phyloP scores from a whole-genome alignment of 768 basidiomycete species.

The Trametes elegans region DNA sequence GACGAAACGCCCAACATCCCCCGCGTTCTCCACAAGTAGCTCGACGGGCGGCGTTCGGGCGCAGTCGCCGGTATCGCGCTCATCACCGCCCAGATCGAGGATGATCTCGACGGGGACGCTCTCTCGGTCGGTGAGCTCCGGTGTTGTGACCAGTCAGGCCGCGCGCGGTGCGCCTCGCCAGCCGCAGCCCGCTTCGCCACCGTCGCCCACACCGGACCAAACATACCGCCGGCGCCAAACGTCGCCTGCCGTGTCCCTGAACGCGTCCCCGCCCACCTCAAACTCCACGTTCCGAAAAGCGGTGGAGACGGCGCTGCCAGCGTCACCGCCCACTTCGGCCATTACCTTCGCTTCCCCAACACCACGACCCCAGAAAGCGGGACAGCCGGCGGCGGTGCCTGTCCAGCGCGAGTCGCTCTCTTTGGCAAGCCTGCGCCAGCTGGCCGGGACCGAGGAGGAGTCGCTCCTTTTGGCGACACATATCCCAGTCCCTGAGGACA shows the following conservation, averaged over 20 bases:
- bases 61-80: conserved; percentile 22
- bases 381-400: conserved; percentile 30
- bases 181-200: conserved; percentile 22
- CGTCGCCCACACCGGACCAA: conserved; percentile 26
- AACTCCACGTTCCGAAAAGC: conserved; percentile 31
- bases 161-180: conserved; percentile 13
- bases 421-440: conserved; percentile 34
- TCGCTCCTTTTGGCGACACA: conserved; percentile 67
- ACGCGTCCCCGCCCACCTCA: conserved; percentile 25
- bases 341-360: conserved; percentile 19
- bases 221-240: conserved; percentile 25
- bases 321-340: conserved; percentile 28
- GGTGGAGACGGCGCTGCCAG: conserved; percentile 33
- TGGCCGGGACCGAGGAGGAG: conserved; percentile 45
- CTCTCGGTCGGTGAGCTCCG: conserved; percentile 25
- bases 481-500: conserved; percentile 74
- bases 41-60: conserved; percentile 24
- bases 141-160: conserved; percentile 9
- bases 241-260: conserved; percentile 22
- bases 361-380: conserved; percentile 17
- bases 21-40: conserved; percentile 33
- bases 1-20: conserved; percentile 37
- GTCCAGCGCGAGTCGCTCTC: conserved; percentile 44
- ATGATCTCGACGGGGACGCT: conserved; percentile 19
- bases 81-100: conserved; percentile 23